phyloP scores from a whole-genome alignment of 345 rosid genomes.

The Alliaria petiolata region DNA sequence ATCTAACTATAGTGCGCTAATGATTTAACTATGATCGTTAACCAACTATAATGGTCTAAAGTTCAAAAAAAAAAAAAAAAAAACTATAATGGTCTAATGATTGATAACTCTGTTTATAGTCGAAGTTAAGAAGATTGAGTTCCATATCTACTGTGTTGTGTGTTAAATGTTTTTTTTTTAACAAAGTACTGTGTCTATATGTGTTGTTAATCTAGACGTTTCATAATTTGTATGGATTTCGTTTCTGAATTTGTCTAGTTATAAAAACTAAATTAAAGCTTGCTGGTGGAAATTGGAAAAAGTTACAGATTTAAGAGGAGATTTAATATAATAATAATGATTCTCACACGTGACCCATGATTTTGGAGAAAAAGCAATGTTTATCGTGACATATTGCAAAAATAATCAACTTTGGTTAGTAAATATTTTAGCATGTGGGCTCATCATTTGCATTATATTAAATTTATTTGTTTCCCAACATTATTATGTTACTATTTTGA shows the following conservation, averaged over 20 bases:
- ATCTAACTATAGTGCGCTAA: no score
- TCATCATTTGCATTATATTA: not conserved
- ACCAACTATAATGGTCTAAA: no score
- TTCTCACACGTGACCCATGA: slow-evolving; percentile 18
- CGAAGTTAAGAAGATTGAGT: not conserved
- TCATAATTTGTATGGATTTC: no score
- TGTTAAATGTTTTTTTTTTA: no score
- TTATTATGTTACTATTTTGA: not conserved
- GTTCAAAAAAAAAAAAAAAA: no score
- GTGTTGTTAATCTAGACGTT: no score
- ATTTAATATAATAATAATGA: not conserved
- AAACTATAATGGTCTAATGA: not conserved
- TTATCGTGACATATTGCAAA: slow-evolving; percentile 12
- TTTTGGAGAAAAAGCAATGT: not conserved
- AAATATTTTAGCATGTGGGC: not conserved
- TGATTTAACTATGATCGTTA: no score
- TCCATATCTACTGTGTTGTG: no score
- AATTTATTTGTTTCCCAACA: not conserved
- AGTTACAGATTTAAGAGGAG: not conserved
- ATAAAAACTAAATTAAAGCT: not conserved
- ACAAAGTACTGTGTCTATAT: no score
- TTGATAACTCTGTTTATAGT: not conserved
- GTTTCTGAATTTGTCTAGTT: not conserved
- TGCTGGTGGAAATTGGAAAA: not conserved
- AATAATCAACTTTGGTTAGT: not conserved